A percentile compares a stretch with the other conserved stretches of the same genome.
Conservation (phyloP, 768 basidiomycete species). For the Phylloporus arenicola region DNA sequence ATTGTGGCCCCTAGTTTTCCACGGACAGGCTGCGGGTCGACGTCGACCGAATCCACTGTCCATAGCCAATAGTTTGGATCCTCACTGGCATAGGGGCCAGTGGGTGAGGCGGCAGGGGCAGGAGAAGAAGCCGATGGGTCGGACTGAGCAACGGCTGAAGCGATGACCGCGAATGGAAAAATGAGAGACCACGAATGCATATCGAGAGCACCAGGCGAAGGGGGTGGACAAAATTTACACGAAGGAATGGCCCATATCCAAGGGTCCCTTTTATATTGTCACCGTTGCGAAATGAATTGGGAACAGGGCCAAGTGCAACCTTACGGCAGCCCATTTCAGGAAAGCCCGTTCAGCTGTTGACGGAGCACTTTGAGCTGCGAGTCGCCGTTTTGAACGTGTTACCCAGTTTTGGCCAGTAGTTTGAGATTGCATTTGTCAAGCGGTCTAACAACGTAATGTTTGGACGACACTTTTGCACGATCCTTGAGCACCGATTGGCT, state of each 20-base stretch:
- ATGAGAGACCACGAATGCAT: slow-evolving; percentile 30
- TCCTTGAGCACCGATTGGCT: no score
- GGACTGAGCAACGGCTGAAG: slow-evolving; percentile 17
- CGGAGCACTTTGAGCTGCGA: background rate
- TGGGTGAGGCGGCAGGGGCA: slow-evolving; percentile 34
- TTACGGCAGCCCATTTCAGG: slow-evolving; percentile 5
- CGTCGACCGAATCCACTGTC: slow-evolving; percentile 26
- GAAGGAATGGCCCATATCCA: background rate
- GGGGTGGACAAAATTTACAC: slow-evolving; percentile 21
- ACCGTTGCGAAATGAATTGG: background rate
- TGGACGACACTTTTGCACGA: no score
- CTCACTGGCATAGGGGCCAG: slow-evolving; percentile 40
- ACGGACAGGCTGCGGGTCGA: slow-evolving; percentile 40
- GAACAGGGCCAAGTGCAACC: slow-evolving; percentile 3
- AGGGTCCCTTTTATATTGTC: slow-evolving; percentile 22
- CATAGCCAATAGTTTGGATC: slow-evolving; percentile 44
- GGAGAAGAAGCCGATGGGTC: slow-evolving; percentile 21
- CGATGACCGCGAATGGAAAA: slow-evolving; percentile 17
- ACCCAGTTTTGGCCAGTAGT: no score
- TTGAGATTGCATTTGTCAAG: no score
- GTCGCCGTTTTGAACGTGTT: no score
- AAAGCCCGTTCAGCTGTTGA: background rate
- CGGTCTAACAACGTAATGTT: no score
- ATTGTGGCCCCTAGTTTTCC: slow-evolving; percentile 41
- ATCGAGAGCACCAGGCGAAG: slow-evolving; percentile 11